A percentile compares a stretch with the other conserved stretches of the same genome.
Evolutionary conservation across 1,139 yeast species (phyloP).

Genomic region (Protomyces lactucae-debilis): DNA sequence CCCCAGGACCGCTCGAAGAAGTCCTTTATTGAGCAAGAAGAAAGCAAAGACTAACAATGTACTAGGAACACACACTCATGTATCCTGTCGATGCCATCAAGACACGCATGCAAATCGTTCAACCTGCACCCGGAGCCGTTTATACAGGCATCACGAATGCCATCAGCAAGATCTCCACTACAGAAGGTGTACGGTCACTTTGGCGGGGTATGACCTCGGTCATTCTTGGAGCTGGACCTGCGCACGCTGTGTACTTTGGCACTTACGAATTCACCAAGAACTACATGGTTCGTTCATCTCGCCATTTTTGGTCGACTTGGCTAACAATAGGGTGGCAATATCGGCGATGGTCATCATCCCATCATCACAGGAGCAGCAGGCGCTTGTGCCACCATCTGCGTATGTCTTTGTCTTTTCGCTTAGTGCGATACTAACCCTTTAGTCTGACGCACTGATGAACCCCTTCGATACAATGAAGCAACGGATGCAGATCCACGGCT

Average conservation of each 20-base stretch:
- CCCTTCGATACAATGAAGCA: constrained; percentile 96
- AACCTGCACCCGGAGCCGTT: constrained; percentile 39
- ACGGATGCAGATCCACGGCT: constrained; percentile 57
- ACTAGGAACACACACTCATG: constrained; percentile 83
- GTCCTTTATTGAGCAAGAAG: neutral
- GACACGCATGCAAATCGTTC: constrained; percentile 81
- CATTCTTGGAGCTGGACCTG: constrained; percentile 98
- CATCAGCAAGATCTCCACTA: constrained; percentile 67
- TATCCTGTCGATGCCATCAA: constrained; percentile 92
- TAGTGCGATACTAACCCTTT: neutral
- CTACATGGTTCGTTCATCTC: constrained; percentile 31
- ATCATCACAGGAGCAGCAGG: constrained; percentile 82
- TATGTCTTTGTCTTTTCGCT: neutral
- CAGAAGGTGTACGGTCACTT: constrained; percentile 85
- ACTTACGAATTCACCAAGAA: constrained; percentile 86
- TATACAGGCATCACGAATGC: constrained; percentile 53
- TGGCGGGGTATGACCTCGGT: constrained; percentile 97
- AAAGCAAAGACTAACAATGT: neutral
- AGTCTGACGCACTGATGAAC: constrained; percentile 90
- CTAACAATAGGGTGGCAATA: constrained; percentile 40
- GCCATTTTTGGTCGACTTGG: neutral
- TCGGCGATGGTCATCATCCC: constrained; percentile 62
- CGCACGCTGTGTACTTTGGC: constrained; percentile 96
- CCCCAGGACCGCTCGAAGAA: neutral
- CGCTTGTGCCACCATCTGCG: constrained; percentile 83